Evolutionary conservation across 2,329 filamentous ascomycete genomes (phyloP), one percentile per base, ranked within the genome.

Genomic region (Hypoxylon rubiginosum): DNA sequence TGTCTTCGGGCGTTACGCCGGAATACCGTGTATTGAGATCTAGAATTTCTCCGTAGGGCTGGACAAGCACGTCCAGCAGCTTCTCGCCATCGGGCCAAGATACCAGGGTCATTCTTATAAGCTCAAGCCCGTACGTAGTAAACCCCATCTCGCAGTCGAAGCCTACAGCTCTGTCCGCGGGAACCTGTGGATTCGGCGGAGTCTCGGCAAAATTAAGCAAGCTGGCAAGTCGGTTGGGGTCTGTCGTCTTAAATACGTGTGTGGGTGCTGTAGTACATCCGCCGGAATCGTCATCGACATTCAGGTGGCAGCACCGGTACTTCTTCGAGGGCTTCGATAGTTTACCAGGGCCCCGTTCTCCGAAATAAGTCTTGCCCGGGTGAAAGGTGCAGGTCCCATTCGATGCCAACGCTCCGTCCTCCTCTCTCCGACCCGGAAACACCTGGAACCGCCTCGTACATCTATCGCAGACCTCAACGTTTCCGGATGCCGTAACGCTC

Each of bases 71-170:
- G 75, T 99, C 96, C 4, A 98, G 82, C 0, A 99, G 79, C 56
- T 86, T 85, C 56, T 90, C 86, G 19, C 92, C 92, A 8, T 85
- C 82, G 0, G 95, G 95, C 94, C 96, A 99, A 9, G 91, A 89
- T 3, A 95, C 91, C 4, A 92, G 94, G 0, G 96, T 98, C 2
- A 99, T 80, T 8, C 96, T 92, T 61, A 98, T 90, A 17, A 99
- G 85, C 78, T 99, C 96, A 69, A 98, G 82, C 0, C 97, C 96
- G 53, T 91, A 80, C 0, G 92, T 92, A 0, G 97, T 99, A 76
- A 97, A 98, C 4, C 92, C 93, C 96, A 99, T 99, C 77, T 99
- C 96, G 74, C 96, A 98, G 77, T 99, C 96, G 73, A 99, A 95
- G 69, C 90, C 91, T 10, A 98, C 89, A 2, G 91, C 92, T 36